These are phyloP conservation scores for Nicotiana otophora DNA, from an alignment of 257 asterid genomes.

Conservation along the genomic window DNA sequence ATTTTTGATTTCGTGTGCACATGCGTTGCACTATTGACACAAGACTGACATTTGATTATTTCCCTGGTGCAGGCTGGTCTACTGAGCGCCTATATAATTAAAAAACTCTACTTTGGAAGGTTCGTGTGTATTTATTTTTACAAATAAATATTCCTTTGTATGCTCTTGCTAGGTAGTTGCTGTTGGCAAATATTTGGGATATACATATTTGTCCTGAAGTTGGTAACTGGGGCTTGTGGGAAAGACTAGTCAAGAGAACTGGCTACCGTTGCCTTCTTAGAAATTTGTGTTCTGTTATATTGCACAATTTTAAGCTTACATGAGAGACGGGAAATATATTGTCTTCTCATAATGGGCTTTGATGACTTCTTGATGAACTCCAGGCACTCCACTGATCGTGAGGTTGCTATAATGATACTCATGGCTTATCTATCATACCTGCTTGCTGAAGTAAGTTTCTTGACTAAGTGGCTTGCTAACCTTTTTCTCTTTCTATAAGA, in stretches of 20 bases:
- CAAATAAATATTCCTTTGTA: neutral
- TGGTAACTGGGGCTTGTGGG: neutral
- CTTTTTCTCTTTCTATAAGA: neutral
- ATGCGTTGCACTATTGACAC: neutral
- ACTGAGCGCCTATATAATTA: conserved; percentile 84
- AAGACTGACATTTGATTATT: conserved; percentile 8
- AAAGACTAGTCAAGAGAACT: neutral
- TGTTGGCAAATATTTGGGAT: neutral
- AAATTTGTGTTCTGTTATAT: neutral
- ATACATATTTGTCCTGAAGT: neutral
- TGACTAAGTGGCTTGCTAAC: neutral
- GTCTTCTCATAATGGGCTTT: neutral
- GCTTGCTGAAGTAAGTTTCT: conserved; percentile 85
- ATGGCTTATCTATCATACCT: conserved; percentile 97
- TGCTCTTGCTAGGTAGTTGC: neutral
- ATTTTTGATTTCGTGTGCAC: neutral
- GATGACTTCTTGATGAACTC: conserved; percentile 16
- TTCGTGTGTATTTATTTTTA: conserved; percentile 22
- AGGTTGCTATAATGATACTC: conserved; percentile 96
- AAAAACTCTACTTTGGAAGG: conserved; percentile 96
- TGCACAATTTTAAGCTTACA: neutral
- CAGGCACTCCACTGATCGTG: conserved; percentile 99
- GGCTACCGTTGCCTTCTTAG: neutral
- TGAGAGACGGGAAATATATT: neutral
- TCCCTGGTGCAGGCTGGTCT: conserved; percentile 67